Evolutionary conservation across 306 rosid species (phyloP).

Genomic region (Acacia acuminata): DNA sequence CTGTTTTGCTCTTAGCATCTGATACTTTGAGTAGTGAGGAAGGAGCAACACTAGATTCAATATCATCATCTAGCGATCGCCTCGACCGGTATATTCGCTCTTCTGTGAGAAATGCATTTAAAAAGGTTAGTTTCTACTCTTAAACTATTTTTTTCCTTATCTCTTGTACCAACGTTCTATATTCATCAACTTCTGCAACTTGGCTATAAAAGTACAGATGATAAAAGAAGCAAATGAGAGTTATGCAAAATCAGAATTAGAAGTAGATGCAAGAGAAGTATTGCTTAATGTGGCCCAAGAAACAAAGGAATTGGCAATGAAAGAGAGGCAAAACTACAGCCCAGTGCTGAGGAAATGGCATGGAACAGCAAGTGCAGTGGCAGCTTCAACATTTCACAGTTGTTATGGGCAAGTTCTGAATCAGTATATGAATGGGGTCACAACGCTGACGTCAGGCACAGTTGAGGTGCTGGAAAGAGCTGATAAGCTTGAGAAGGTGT

Average conservation of each 20-base stretch:
- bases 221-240: constrained; percentile 44
- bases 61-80: constrained; percentile 40
- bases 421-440: constrained; percentile 56
- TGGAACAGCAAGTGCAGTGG: constrained; percentile 70
- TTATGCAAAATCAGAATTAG: constrained; percentile 23
- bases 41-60: constrained; percentile 53
- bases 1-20: constrained; percentile 57
- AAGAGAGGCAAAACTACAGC: constrained; percentile 76
- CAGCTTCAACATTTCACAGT: constrained; percentile 65
- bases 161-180: neutral
- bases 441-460: constrained; percentile 55
- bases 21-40: constrained; percentile 60
- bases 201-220: too few species aligned
- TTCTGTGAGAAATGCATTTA: constrained; percentile 59
- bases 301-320: constrained; percentile 63
- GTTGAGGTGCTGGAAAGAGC: constrained; percentile 70
- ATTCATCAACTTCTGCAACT: too few species aligned
- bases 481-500: constrained; percentile 69
- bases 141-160: neutral
- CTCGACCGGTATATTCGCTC: constrained; percentile 72
- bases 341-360: constrained; percentile 83
- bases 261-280: constrained; percentile 50
- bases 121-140: constrained; percentile 46
- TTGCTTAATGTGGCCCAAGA: constrained; percentile 67
- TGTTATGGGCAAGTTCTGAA: constrained; percentile 68